Evolutionary conservation across 441 rosid species (phyloP), one percentile per base, ranked within the genome.

Genomic region (California macrophylla): DNA sequence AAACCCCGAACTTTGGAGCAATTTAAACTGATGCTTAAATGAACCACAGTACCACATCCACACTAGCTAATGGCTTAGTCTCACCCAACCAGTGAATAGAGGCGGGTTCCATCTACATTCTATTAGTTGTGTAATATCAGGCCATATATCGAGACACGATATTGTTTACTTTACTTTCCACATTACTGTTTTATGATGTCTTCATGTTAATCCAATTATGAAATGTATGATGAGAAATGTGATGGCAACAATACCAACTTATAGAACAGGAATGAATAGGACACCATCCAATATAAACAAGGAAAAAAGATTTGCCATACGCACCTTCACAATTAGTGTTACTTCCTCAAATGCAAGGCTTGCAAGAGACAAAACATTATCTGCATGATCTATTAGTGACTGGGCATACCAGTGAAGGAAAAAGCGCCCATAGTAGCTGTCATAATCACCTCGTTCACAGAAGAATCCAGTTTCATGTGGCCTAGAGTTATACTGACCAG

Each of bases 391-490:
- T 58, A 81, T 79, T 47, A 88, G 74, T 65, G 82, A 71, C 30
- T 86, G 91, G 0, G 88, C 80, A 75, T 88, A 88, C 93, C 93
- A 88, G 21, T 80, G 83, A 70, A 88, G 79, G 83, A 88, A 88
- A 80, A 88, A 88, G 71, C 88, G 89, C 50, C 93, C 93, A 13
- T 85, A 85, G 81, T 88, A 86, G 82, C 93, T 84, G 75, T 88
- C 89, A 64, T 88, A 88, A 76, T 86, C 93, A 73, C 93, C 93
- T 65, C 85, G 78, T 77, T 86, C 91, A 67, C 85, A 85, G 73
- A 88, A 88, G 75, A 86, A 88, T 8, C 84, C 82, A 4, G 93
- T 88, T 78, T 85, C 89, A 69, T 88, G 91, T 16, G 91, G 89
- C 76, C 82, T 80, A 30, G 88, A 88, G 75, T 81, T 85, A 77